Evolutionary conservation across 768 basidiomycete genomes (phyloP).

Genomic region (Lepiota venenata): DNA sequence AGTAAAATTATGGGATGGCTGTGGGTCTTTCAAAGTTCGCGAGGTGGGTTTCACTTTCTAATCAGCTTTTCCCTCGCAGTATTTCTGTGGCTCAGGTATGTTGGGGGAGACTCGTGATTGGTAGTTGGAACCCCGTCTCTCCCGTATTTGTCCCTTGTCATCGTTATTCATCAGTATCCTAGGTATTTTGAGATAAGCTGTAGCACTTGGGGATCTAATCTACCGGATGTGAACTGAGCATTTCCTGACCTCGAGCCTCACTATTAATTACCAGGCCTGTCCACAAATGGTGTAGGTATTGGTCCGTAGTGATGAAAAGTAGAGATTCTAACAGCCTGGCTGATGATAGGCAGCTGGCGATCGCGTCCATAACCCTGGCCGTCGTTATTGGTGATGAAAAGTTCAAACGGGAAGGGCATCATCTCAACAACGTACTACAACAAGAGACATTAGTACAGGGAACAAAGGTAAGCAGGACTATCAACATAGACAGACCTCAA

Average conservation of each 20-base stretch:
- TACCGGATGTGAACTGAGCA: not conserved
- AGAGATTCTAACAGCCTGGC: constrained; percentile 10
- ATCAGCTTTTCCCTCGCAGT: constrained; percentile 3
- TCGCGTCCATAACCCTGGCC: not conserved
- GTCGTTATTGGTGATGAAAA: not conserved
- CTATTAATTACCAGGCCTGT: not conserved
- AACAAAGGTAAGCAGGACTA: not conserved
- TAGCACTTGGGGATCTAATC: too few relatives aligned
- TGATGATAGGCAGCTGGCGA: not conserved
- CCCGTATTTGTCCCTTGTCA: too few relatives aligned
- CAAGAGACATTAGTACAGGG: not conserved
- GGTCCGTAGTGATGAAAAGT: constrained; percentile 14
- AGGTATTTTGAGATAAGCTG: too few relatives aligned
- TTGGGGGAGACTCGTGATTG: too few relatives aligned
- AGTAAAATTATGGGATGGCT: constrained; percentile 9
- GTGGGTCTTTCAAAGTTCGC: constrained; percentile 11
- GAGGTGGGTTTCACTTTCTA: constrained; percentile 21
- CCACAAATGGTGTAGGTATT: constrained; percentile 8
- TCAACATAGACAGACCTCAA: constrained; percentile 14
- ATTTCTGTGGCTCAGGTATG: constrained; percentile 3
- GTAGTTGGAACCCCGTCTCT: too few relatives aligned
- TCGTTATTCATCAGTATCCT: too few relatives aligned
- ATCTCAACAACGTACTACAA: constrained; percentile 14
- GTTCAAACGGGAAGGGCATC: constrained; percentile 6
- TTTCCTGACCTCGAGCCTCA: not conserved